Percentiles rank a stretch among this genome's conserved stretches.
These are phyloP conservation scores for Colletotrichum godetiae DNA, from an alignment of 2,329 filamentous ascomycete species.

Conservation along the genomic window DNA sequence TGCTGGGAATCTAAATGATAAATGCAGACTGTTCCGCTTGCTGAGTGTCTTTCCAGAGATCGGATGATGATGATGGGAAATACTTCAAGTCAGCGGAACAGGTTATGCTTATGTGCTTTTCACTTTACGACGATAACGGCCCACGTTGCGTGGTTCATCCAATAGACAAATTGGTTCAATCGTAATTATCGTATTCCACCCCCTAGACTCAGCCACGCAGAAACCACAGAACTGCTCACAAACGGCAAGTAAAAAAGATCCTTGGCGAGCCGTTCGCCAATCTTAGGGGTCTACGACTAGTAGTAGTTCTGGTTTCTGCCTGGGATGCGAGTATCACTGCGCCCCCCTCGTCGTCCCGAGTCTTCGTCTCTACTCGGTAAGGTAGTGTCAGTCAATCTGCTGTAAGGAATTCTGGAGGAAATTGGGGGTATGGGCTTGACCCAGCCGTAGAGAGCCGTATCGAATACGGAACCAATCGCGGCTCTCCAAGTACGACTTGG, in stretches of 20 bases:
- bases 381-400: too few relatives aligned
- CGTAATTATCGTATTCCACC: neutral
- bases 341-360: conserved; percentile 17
- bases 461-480: conserved; percentile 5
- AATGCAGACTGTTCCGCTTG: neutral
- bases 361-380: neutral
- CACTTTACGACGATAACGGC: neutral
- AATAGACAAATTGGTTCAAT: neutral
- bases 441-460: conserved; percentile 2
- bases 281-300: neutral
- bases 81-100: neutral
- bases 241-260: neutral
- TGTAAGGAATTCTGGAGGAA: neutral
- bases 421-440: neutral
- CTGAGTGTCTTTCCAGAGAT: neutral
- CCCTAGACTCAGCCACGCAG: neutral
- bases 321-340: conserved; percentile 15
- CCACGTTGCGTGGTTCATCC: neutral
- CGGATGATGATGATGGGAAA: neutral
- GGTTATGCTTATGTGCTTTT: conserved; percentile 19
- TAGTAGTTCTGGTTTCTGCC: neutral
- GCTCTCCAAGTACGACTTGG: conserved; percentile 1
- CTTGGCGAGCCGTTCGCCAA: neutral
- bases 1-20: too few relatives aligned
- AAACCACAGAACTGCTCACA: neutral